phyloP scores from a whole-genome alignment of 129 eudicot genomes.

The Saposhnikovia divaricata region DNA sequence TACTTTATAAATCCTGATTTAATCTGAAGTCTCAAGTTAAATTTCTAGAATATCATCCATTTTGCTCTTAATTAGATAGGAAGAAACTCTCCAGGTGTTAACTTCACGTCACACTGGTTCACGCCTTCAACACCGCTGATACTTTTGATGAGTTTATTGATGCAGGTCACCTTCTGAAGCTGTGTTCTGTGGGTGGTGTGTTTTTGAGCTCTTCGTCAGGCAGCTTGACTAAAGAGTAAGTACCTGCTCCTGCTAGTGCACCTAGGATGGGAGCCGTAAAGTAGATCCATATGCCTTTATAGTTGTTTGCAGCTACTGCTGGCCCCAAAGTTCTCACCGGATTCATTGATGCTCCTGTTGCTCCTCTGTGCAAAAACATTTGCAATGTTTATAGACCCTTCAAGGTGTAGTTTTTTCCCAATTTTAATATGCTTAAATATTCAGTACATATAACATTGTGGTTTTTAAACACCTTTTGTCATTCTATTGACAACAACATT shows the following conservation, averaged over 20 bases:
- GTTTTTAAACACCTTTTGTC: neutral
- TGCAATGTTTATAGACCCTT: neutral
- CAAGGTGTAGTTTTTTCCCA: conserved; percentile 1
- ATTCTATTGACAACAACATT: neutral
- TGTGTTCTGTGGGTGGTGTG: conserved; percentile 36
- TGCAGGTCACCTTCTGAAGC: conserved; percentile 59
- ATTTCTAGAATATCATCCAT: neutral
- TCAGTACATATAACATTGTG: neutral
- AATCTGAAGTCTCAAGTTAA: neutral
- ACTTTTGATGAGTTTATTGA: conserved; percentile 9
- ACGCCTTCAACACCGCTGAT: neutral
- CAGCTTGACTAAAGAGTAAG: conserved; percentile 70
- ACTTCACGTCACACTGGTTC: neutral
- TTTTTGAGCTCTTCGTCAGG: conserved; percentile 45
- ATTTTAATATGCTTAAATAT: neutral
- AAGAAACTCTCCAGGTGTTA: neutral
- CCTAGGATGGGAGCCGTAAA: conserved; percentile 88
- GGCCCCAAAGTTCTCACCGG: conserved; percentile 90
- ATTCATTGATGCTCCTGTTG: conserved; percentile 90
- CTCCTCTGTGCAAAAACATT: conserved; percentile 29
- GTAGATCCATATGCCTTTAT: conserved; percentile 80
- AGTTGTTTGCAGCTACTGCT: conserved; percentile 86
- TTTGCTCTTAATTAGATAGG: neutral
- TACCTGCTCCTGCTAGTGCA: conserved; percentile 80
- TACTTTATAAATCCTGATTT: neutral